Conservation (phyloP, 1,284 basidiomycete genomes). For the Naganishia sp. region DNA sequence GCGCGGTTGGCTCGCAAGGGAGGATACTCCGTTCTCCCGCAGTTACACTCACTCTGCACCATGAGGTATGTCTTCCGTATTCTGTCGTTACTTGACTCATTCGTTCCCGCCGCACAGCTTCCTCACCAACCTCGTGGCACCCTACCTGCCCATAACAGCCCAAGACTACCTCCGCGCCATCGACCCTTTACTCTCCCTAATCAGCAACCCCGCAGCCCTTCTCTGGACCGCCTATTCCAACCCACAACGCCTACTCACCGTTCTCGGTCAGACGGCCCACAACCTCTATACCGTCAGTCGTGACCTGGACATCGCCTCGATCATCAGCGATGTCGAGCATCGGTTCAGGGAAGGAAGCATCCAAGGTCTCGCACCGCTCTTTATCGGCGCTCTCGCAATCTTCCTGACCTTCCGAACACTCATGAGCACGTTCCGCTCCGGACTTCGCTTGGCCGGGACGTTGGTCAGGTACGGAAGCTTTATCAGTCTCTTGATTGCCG, state of each 20-base stretch:
- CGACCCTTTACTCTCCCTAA: slow-evolving; percentile 30
- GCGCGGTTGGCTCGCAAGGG: too few relatives aligned
- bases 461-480: slow-evolving; percentile 28
- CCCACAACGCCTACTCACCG: slow-evolving; percentile 21
- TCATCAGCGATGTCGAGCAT: slow-evolving; percentile 4
- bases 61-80: slow-evolving; percentile 1
- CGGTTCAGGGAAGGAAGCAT: slow-evolving; percentile 3
- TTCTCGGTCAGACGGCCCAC: slow-evolving; percentile 25
- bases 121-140: slow-evolving; percentile 19
- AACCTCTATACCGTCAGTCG: slow-evolving; percentile 23
- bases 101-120: slow-evolving; percentile 4
- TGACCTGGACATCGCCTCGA: slow-evolving; percentile 22
- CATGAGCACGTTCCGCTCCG: slow-evolving; percentile 22
- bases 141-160: slow-evolving; percentile 19
- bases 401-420: slow-evolving; percentile 26
- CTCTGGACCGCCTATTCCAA: slow-evolving; percentile 32
- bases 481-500: slow-evolving; percentile 20
- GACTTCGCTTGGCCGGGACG: slow-evolving; percentile 3
- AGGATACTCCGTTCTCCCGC: too few relatives aligned
- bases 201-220: slow-evolving; percentile 28
- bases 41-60: background rate
- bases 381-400: slow-evolving; percentile 27
- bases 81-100: background rate
- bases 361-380: slow-evolving; percentile 21
- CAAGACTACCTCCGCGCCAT: slow-evolving; percentile 29